phyloP scores from a whole-genome alignment of 345 rosid genomes.

The Geranium rotundifolium region DNA sequence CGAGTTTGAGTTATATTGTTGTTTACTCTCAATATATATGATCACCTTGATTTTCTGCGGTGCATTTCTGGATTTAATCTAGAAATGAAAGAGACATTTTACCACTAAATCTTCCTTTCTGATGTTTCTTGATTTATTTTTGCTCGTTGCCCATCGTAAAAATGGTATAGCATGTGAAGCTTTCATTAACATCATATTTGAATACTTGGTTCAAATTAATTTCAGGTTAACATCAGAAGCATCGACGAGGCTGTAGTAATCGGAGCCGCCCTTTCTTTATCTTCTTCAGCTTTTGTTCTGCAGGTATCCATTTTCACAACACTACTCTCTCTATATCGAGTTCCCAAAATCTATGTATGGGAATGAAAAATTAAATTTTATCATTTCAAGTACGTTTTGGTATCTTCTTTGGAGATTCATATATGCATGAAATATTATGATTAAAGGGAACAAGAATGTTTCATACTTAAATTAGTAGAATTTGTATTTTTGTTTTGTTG shows the following conservation, averaged over 20 bases:
- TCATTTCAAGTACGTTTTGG: no score
- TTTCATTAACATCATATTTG: not conserved
- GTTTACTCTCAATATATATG: not conserved
- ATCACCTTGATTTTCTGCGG: not conserved
- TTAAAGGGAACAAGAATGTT: not conserved
- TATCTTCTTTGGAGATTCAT: no score
- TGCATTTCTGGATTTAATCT: constrained; percentile 4
- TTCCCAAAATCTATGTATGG: not conserved
- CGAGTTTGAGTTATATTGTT: not conserved
- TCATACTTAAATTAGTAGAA: not conserved
- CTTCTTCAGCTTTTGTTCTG: constrained; percentile 94
- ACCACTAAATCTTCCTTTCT: not conserved
- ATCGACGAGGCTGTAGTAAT: constrained; percentile 92
- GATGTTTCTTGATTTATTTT: not conserved
- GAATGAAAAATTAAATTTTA: no score
- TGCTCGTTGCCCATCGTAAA: not conserved
- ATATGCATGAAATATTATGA: no score
- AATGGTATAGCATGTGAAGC: not conserved
- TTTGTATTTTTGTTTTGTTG: no score
- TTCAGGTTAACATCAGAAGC: constrained; percentile 90
- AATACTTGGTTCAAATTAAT: not conserved
- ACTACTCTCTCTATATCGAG: not conserved
- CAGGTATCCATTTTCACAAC: constrained; percentile 46
- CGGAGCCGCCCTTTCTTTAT: constrained; percentile 93
- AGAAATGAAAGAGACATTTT: not conserved